Evolutionary conservation across 108 stramenopile species (phyloP).

Genomic region (Fragilariopsis cylindrus): DNA sequence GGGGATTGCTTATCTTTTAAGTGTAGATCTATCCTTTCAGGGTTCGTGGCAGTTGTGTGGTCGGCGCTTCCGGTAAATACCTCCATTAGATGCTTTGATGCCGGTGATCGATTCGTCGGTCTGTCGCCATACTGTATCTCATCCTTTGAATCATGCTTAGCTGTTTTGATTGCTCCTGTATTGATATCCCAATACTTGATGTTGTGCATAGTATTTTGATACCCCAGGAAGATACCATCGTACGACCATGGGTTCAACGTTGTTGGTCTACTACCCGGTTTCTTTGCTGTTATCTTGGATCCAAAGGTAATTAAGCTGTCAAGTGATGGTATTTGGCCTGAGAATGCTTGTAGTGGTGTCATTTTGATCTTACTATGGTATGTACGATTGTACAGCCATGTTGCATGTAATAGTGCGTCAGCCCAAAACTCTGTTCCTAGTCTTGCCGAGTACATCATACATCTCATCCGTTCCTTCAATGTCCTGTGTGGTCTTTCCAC

Average conservation of each 20-base stretch:
- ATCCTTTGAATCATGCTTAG: constrained; percentile 4
- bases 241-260: constrained; percentile 5
- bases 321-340: neutral
- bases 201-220: constrained; percentile 6
- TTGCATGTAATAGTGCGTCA: constrained; percentile 15
- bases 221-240: constrained; percentile 22
- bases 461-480: constrained; percentile 4
- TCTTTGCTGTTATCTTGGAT: constrained; percentile 5
- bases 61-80: neutral
- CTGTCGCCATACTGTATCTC: constrained; percentile 10
- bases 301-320: constrained; percentile 20
- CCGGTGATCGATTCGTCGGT: constrained; percentile 1
- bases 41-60: neutral
- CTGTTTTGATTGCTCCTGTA: neutral
- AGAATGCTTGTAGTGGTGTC: constrained; percentile 11
- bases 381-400: constrained; percentile 23
- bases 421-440: constrained; percentile 12
- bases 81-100: constrained; percentile 9
- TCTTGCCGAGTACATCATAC: constrained; percentile 17
- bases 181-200: constrained; percentile 11
- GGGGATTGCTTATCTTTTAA: neutral
- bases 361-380: neutral
- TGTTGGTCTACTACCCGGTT: neutral
- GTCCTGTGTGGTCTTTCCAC: constrained; percentile 22
- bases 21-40: neutral